phyloP scores from a whole-genome alignment of 129 eudicot species.

The Flaveria brownii region DNA sequence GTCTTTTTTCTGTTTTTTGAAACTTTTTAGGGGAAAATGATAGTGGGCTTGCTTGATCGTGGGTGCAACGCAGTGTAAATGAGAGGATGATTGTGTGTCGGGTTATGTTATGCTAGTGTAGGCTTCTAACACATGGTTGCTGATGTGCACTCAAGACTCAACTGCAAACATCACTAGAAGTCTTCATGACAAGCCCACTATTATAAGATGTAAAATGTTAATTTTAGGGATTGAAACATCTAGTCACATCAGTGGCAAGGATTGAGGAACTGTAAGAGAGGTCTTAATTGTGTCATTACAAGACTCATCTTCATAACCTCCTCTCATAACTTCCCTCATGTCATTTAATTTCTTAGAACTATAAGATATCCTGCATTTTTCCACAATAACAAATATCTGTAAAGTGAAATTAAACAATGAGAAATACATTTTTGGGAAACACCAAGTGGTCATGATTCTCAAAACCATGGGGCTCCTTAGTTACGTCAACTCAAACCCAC shows the following conservation, averaged over 20 bases:
- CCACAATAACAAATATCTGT: too few relatives aligned
- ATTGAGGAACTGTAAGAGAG: not conserved
- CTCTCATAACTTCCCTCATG: too few relatives aligned
- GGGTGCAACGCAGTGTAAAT: not conserved
- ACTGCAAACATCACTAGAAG: not conserved
- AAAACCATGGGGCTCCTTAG: too few relatives aligned
- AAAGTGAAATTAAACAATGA: too few relatives aligned
- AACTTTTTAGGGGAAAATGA: not conserved
- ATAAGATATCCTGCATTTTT: too few relatives aligned
- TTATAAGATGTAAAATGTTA: slow-evolving; percentile 19
- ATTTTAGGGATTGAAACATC: not conserved
- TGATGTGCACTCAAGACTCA: not conserved
- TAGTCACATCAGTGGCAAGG: not conserved
- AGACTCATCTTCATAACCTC: too few relatives aligned
- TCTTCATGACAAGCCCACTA: too few relatives aligned
- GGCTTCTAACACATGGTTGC: not conserved
- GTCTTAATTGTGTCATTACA: too few relatives aligned
- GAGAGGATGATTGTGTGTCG: not conserved
- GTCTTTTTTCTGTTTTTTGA: not conserved
- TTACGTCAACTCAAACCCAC: too few relatives aligned
- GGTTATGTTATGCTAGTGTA: not conserved
- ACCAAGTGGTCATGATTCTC: too few relatives aligned
- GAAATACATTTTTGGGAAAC: too few relatives aligned
- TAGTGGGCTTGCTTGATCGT: not conserved
- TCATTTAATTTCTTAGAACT: too few relatives aligned